Percentiles rank a stretch among this genome's conserved stretches.
phyloP scores from a whole-genome alignment of 768 basidiomycete genomes.

The Lanmaoa rubissima region DNA sequence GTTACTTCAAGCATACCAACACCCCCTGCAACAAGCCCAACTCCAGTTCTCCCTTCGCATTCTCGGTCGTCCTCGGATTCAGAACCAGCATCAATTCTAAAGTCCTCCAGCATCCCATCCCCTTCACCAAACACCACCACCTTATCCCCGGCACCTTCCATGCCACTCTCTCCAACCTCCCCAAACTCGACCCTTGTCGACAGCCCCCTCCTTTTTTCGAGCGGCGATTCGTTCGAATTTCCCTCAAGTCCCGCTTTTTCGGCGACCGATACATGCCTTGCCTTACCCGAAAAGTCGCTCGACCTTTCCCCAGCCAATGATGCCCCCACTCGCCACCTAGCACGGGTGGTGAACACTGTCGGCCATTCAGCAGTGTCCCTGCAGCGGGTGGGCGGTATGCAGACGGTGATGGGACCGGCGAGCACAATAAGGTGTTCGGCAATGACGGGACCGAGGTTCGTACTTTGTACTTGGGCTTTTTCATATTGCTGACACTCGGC shows the following conservation, averaged over 20 bases:
- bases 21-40: slow-evolving; percentile 12
- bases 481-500: slow-evolving; percentile 18
- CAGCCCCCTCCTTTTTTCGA: slow-evolving; percentile 27
- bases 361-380: slow-evolving; percentile 65
- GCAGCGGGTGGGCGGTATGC: slow-evolving; percentile 81
- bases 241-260: slow-evolving; percentile 39
- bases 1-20: slow-evolving; percentile 14
- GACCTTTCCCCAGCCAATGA: slow-evolving; percentile 35
- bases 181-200: slow-evolving; percentile 41
- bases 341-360: slow-evolving; percentile 90
- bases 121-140: slow-evolving; percentile 25
- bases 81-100: slow-evolving; percentile 22
- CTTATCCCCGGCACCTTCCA: slow-evolving; percentile 33
- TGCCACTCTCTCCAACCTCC: slow-evolving; percentile 42
- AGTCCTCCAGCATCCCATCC: slow-evolving; percentile 23
- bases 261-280: slow-evolving; percentile 31
- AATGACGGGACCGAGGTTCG: slow-evolving; percentile 36
- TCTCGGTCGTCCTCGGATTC: slow-evolving; percentile 17
- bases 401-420: slow-evolving; percentile 28
- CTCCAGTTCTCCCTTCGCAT: slow-evolving; percentile 15
- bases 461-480: slow-evolving; percentile 19
- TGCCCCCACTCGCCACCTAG: slow-evolving; percentile 92
- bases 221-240: slow-evolving; percentile 30
- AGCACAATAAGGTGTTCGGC: slow-evolving; percentile 17
- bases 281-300: slow-evolving; percentile 24